Percentiles rank a stretch among this genome's conserved stretches.
Evolutionary conservation across 805 yeast genomes (phyloP).

Genomic region (Yarrowia sp.): DNA sequence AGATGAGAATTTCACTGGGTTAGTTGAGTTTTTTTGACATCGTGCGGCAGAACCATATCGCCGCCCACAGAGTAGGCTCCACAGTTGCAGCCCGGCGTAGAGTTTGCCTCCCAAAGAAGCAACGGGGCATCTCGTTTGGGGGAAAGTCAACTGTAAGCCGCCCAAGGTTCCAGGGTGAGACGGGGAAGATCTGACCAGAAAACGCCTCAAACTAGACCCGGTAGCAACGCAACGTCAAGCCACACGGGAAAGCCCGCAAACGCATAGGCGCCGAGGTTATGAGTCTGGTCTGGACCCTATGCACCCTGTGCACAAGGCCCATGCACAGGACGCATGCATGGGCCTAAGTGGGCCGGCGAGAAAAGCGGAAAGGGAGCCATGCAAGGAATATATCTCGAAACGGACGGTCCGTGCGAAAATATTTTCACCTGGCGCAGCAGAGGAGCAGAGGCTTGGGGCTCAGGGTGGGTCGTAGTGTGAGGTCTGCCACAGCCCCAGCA

Average conservation of each 20-base stretch:
- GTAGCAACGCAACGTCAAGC: background rate
- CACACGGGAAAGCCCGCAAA: background rate
- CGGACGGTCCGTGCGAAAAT: background rate
- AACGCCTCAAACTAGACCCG: background rate
- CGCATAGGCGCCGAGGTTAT: background rate
- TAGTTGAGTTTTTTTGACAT: background rate
- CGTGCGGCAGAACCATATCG: no score
- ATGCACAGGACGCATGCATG: background rate
- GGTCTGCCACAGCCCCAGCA: background rate
- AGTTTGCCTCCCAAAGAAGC: background rate
- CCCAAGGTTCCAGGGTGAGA: background rate
- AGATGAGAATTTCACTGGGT: conserved; percentile 21
- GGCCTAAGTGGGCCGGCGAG: background rate
- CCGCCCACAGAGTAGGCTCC: background rate
- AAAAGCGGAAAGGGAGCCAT: background rate
- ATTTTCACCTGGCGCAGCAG: background rate
- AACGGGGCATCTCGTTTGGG: background rate
- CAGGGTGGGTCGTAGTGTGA: background rate
- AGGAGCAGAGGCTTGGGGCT: background rate
- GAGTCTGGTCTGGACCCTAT: background rate
- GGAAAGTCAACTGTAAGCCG: background rate
- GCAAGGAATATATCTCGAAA: conserved; percentile 7
- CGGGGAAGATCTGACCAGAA: background rate
- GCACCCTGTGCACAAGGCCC: background rate
- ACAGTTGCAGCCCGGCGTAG: background rate